These are phyloP conservation scores for Spergularia marina DNA, from an alignment of 148 eudicot species.

Conservation along the genomic window DNA sequence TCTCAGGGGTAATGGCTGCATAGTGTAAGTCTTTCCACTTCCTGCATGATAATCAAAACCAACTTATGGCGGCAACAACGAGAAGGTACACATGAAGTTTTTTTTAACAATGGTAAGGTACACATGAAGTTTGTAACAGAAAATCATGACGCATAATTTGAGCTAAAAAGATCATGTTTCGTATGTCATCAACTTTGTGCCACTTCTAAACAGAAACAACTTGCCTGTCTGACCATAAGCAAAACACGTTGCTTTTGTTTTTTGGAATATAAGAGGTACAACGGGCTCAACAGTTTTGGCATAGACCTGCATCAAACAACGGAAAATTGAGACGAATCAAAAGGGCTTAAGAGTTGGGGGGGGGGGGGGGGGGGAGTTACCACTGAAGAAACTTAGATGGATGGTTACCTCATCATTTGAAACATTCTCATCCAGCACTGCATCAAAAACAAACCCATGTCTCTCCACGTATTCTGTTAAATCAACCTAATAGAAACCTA, in stretches of 20 bases:
- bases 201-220: slow-evolving; percentile 12
- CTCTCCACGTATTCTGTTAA: slow-evolving; percentile 77
- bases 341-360: neutral
- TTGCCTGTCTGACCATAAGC: slow-evolving; percentile 91
- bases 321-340: slow-evolving; percentile 18
- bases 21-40: slow-evolving; percentile 81
- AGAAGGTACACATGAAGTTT: neutral
- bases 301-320: slow-evolving; percentile 45
- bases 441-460: slow-evolving; percentile 78
- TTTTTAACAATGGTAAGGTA: neutral
- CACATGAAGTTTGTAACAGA: neutral
- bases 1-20: slow-evolving; percentile 77
- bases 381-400: neutral
- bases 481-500: slow-evolving; percentile 53
- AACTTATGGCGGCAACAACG: neutral
- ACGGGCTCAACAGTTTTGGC: slow-evolving; percentile 73
- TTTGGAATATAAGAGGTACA: slow-evolving; percentile 66
- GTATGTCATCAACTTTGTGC: neutral
- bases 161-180: neutral
- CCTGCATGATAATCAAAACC: slow-evolving; percentile 38
- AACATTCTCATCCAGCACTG: slow-evolving; percentile 60
- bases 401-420: slow-evolving; percentile 66
- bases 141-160: neutral
- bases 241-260: slow-evolving; percentile 88
- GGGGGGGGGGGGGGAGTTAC: slow-evolving; percentile 6